These are phyloP conservation scores for Lindgomyces ingoldianus DNA, from an alignment of 495 filamentous ascomycete species.

Conservation along the genomic window DNA sequence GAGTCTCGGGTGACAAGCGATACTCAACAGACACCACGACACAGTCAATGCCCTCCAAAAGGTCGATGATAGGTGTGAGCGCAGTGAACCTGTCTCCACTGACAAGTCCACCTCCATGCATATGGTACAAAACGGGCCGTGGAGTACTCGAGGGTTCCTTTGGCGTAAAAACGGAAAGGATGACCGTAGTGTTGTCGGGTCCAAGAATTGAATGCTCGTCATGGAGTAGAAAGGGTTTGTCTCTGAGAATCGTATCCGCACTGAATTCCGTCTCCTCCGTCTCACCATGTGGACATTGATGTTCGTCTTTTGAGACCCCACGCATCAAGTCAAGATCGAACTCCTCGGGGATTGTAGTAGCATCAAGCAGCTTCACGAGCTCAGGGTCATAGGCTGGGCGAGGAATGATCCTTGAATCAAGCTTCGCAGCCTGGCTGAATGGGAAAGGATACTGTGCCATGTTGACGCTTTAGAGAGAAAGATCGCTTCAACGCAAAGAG, in stretches of 20 bases:
- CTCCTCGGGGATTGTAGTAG: background rate
- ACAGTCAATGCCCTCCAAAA: constrained; percentile 28
- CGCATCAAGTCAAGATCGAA: background rate
- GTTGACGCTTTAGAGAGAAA: background rate
- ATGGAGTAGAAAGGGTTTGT: background rate
- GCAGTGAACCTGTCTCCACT: constrained; percentile 38
- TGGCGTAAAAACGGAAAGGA: constrained; percentile 3
- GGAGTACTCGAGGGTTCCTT: background rate
- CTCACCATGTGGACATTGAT: background rate
- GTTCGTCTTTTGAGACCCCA: background rate
- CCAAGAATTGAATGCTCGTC: background rate
- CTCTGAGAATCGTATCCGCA: background rate
- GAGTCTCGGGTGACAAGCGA: constrained; percentile 49
- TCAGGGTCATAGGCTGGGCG: background rate
- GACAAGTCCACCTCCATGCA: constrained; percentile 49
- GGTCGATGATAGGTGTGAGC: constrained; percentile 25
- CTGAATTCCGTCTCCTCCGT: background rate
- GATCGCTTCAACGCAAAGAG: too few species aligned
- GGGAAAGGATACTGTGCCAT: background rate
- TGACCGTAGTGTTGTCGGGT: background rate
- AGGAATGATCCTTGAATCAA: background rate
- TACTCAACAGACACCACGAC: constrained; percentile 45
- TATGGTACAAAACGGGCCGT: constrained; percentile 42
- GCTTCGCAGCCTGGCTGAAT: background rate
- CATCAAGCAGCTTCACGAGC: background rate